Base-by-base conservation (phyloP, 148 eudicot species). In the Beta vulgaris region DNA sequence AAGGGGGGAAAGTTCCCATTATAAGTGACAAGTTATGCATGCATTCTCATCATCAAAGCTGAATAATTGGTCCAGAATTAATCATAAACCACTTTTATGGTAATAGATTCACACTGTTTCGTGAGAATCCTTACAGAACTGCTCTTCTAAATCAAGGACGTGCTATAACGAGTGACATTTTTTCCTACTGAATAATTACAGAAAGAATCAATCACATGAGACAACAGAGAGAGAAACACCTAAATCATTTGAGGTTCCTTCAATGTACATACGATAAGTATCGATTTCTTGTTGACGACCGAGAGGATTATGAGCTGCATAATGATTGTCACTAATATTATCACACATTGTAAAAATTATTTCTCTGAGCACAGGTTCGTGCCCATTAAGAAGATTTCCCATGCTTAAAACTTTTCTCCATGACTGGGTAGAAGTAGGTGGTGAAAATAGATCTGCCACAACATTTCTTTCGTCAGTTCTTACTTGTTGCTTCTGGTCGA, bases 321-420 rank as follows among this genome's bases (percentile, higher is more conserved):
- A 88, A 73, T 90, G 92, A 66, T 85, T 84, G 68, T 88, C 89
- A 31, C 76, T 83, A 25, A 84, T 86, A 48, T 84, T 72, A 63
- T 91, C 93, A 8, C 86, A 83, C 82, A 82, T 81, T 15, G 85
- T 83, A 73, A 93, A 93, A 44, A 90, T 86, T 18, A 93, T 87
- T 81, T 93, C 98, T 79, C 98, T 80, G 2, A 88, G 71, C 51
- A 78, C 86, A 4, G 98, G 98, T 75, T 93, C 98, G 19, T 93
- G 93, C 46, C 98, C 98, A 31, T 93, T 90, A 14, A 93, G 90
- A 75, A 91, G 95, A 84, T 93, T 91, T 28, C 98, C 98, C 98
- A 93, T 90, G 88, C 97, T 93, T 73, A 91, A 63, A 42, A 88
- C 97, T 80, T 88, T 93, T 82, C 98, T 87, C 98, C 98, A 93